phyloP scores from a whole-genome alignment of 1,284 basidiomycete genomes.

The Schizopora paradoxa region DNA sequence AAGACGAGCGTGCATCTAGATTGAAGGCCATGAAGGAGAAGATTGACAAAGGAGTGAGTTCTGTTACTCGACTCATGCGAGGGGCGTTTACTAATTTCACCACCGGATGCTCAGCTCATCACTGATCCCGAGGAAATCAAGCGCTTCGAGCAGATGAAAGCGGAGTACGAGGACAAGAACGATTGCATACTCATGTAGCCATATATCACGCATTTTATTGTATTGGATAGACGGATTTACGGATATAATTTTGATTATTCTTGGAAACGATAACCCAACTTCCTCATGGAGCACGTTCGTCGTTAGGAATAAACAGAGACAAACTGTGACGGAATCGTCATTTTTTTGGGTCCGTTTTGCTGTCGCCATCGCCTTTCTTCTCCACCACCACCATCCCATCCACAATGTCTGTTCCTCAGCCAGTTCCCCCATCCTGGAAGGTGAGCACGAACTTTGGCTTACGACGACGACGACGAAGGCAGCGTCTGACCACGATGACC shows the following conservation, averaged over 20 bases:
- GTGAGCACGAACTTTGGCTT: constrained; percentile 35
- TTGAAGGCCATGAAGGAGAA: not conserved
- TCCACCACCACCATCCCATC: constrained; percentile 15
- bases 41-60: not conserved
- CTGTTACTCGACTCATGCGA: not conserved
- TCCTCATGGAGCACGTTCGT: too few relatives aligned
- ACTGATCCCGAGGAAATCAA: not conserved
- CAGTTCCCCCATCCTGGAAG: constrained; percentile 92
- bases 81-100: not conserved
- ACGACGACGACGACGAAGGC: not conserved
- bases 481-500: not conserved
- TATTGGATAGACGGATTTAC: not conserved
- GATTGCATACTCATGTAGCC: not conserved
- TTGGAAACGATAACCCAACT: too few relatives aligned
- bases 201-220: not conserved
- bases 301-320: not conserved
- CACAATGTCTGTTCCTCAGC: constrained; percentile 78
- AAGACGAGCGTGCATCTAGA: not conserved
- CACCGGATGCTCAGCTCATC: not conserved
- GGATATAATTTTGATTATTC: not conserved
- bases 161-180: not conserved
- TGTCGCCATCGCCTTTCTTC: constrained; percentile 7
- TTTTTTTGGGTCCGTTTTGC: not conserved
- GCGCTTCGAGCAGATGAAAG: not conserved
- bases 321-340: not conserved